Conservation (phyloP, 148 eudicot genomes). For the Dysphania ambrosioides region DNA sequence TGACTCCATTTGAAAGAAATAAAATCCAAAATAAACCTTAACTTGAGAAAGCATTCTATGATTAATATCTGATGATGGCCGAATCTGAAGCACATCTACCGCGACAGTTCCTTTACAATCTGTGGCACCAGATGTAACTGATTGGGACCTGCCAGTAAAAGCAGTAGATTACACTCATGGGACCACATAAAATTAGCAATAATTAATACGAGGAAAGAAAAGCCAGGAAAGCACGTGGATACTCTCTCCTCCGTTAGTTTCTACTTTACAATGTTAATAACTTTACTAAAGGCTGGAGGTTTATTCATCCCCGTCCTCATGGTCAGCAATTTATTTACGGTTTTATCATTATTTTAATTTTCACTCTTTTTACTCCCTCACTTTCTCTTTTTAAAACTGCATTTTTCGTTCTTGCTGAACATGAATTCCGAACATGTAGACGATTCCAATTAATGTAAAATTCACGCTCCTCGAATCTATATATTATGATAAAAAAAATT, state of each 20-base stretch:
- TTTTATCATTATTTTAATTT: too few species aligned
- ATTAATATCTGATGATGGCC: slow-evolving; percentile 20
- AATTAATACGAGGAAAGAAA: slow-evolving; percentile 13
- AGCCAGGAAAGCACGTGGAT: slow-evolving; percentile 27
- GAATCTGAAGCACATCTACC: slow-evolving; percentile 24
- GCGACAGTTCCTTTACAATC: slow-evolving; percentile 14
- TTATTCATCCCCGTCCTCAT: too few species aligned
- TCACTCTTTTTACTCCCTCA: too few species aligned
- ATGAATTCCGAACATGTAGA: too few species aligned
- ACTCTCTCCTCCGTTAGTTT: slow-evolving; percentile 21
- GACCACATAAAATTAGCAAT: slow-evolving; percentile 20
- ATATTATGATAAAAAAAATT: too few species aligned
- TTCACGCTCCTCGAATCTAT: too few species aligned
- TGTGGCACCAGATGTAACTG: slow-evolving; percentile 8
- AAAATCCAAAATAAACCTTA: slow-evolving; percentile 24
- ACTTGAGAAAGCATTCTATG: slow-evolving; percentile 14
- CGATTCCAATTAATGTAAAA: too few species aligned
- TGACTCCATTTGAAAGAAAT: background rate
- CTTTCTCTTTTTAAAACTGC: too few species aligned
- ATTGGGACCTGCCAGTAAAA: slow-evolving; percentile 21
- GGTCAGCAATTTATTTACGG: too few species aligned
- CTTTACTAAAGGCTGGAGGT: slow-evolving; percentile 26
- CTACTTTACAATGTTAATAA: background rate
- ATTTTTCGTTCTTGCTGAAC: too few species aligned
- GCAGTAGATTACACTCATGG: slow-evolving; percentile 15